These are phyloP conservation scores for Macrotyloma uniflorum DNA, from an alignment of 306 rosid species.

Conservation along the genomic window DNA sequence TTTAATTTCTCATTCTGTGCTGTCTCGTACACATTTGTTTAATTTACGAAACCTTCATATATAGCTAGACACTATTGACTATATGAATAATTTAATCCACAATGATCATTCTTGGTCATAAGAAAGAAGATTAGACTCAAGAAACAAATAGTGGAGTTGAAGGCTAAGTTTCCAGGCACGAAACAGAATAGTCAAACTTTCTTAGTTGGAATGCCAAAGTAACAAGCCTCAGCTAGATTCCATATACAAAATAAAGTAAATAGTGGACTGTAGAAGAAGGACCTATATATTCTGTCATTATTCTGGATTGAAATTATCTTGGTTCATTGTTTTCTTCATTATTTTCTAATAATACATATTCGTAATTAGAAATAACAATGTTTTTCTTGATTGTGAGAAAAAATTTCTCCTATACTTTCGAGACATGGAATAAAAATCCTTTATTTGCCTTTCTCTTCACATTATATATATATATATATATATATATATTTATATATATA, in stretches of 20 bases:
- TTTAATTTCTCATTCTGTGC: neutral
- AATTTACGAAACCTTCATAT: slow-evolving; percentile 15
- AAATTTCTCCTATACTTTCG: too few species aligned
- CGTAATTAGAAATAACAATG: too few species aligned
- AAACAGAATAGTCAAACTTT: slow-evolving; percentile 30
- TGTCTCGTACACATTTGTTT: slow-evolving; percentile 6
- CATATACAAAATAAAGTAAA: slow-evolving; percentile 24
- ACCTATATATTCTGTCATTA: slow-evolving; percentile 10
- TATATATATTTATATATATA: too few species aligned
- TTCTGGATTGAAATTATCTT: neutral
- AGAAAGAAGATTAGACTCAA: slow-evolving; percentile 5
- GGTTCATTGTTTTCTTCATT: neutral
- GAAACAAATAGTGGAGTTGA: neutral
- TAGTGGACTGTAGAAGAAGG: neutral
- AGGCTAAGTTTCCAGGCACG: neutral
- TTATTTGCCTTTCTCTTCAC: too few species aligned
- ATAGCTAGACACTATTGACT: too few species aligned
- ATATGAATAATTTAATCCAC: too few species aligned
- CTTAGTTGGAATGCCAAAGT: slow-evolving; percentile 27
- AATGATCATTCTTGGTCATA: neutral
- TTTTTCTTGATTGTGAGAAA: too few species aligned
- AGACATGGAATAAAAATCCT: too few species aligned
- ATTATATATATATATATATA: too few species aligned
- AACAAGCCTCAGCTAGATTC: slow-evolving; percentile 34
- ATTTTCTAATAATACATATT: neutral